Conservation (phyloP, 2,329 filamentous ascomycete genomes). For the Leptographium lundbergii region DNA sequence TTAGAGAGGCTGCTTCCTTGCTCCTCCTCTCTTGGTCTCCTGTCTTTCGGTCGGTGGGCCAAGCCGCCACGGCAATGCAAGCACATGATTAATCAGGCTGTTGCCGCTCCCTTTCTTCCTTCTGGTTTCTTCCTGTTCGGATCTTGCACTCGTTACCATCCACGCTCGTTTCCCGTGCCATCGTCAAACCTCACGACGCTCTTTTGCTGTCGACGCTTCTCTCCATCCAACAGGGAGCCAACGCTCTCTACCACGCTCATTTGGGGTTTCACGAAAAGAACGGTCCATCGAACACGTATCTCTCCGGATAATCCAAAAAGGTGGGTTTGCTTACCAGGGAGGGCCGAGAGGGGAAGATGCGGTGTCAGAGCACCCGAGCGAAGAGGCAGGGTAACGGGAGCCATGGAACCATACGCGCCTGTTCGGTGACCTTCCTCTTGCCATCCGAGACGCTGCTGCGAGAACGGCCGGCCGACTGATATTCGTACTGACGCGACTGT, state of each 20-base stretch:
- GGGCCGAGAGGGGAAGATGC: neutral
- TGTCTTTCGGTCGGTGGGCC: neutral
- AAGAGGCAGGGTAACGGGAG: neutral
- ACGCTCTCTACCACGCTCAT: conserved; percentile 44
- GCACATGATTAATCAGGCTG: neutral
- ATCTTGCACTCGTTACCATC: conserved; percentile 10
- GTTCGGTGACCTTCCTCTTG: neutral
- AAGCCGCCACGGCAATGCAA: neutral
- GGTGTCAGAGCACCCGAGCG: neutral
- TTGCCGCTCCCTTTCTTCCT: conserved; percentile 1
- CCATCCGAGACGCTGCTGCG: neutral
- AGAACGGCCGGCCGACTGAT: neutral
- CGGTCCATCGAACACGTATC: neutral
- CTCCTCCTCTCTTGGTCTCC: neutral
- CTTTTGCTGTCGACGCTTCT: conserved; percentile 10
- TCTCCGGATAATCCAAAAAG: neutral
- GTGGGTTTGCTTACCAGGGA: neutral
- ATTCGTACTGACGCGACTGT: neutral
- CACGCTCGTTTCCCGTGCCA: neutral
- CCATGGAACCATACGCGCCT: neutral
- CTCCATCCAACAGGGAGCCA: conserved; percentile 40
- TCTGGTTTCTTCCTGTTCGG: conserved; percentile 9
- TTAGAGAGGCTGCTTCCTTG: neutral
- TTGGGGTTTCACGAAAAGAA: conserved; percentile 21
- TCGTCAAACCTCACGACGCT: conserved; percentile 10